A percentile compares a stretch with the other conserved stretches of the same genome.
phyloP scores from a whole-genome alignment of 345 rosid genomes.

The Citrus reticulata region DNA sequence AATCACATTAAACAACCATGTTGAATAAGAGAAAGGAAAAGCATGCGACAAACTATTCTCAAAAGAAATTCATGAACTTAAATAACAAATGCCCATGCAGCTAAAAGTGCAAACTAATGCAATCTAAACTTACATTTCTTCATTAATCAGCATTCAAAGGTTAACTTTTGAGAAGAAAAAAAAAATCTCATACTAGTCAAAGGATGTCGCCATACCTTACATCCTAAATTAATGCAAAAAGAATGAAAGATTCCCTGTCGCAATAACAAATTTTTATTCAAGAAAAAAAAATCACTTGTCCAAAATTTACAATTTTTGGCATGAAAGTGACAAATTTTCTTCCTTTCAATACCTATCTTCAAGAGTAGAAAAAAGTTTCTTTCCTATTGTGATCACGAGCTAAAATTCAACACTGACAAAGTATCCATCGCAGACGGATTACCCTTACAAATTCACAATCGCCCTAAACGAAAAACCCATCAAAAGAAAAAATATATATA shows the following conservation, averaged over 20 bases:
- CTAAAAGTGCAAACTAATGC: slow-evolving; percentile 1
- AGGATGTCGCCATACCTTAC: not conserved
- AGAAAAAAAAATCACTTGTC: not conserved
- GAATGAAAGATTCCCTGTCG: not conserved
- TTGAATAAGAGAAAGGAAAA: slow-evolving; percentile 4
- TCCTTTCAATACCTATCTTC: not conserved
- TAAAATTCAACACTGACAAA: slow-evolving; percentile 7
- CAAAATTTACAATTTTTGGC: not conserved
- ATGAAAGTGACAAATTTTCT: slow-evolving; percentile 13
- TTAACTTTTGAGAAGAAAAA: not conserved
- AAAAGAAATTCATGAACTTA: not conserved
- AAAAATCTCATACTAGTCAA: slow-evolving; percentile 1
- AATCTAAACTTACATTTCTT: slow-evolving; percentile 9
- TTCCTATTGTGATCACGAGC: slow-evolving; percentile 7
- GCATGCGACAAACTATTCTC: slow-evolving; percentile 6
- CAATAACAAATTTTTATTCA: not conserved
- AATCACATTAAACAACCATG: not conserved
- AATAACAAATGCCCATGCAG: not conserved
- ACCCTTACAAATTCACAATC: not conserved
- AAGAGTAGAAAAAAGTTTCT: slow-evolving; percentile 9
- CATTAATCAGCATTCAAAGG: not conserved
- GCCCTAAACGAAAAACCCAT: not conserved
- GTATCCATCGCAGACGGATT: not conserved
- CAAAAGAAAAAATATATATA: not conserved
- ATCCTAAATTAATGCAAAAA: not conserved